These are phyloP conservation scores for Hirschfeldia incana DNA, from an alignment of 345 rosid species.

Conservation along the genomic window DNA sequence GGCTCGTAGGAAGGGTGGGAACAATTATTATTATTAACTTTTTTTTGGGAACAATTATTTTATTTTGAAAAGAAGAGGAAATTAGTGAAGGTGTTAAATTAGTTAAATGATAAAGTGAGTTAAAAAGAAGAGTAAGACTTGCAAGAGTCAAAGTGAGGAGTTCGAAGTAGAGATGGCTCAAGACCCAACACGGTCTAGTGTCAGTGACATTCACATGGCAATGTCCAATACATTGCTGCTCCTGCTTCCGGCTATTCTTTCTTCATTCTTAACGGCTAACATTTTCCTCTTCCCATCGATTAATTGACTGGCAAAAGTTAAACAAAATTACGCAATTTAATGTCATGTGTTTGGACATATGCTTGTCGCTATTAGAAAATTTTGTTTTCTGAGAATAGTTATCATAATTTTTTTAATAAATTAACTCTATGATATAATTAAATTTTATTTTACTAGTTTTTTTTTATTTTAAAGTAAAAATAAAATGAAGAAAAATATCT, in stretches of 20 bases:
- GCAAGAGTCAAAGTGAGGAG: slow-evolving; percentile 50
- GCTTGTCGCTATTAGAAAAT: neutral
- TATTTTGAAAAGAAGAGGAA: neutral
- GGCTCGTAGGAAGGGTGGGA: neutral
- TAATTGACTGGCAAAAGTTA: slow-evolving; percentile 22
- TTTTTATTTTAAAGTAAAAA: too few species aligned
- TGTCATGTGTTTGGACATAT: slow-evolving; percentile 33
- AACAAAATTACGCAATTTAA: slow-evolving; percentile 38
- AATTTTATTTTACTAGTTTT: too few species aligned
- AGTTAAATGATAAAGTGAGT: slow-evolving; percentile 13
- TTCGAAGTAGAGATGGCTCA: slow-evolving; percentile 56
- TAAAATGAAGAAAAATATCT: too few species aligned
- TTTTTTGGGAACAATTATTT: neutral
- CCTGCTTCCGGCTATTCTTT: slow-evolving; percentile 14
- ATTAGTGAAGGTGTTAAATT: slow-evolving; percentile 23
- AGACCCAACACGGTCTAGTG: slow-evolving; percentile 43
- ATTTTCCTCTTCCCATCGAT: slow-evolving; percentile 27
- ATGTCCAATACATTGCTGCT: slow-evolving; percentile 36
- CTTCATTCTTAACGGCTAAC: slow-evolving; percentile 22
- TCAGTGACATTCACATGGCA: slow-evolving; percentile 64
- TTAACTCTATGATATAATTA: too few species aligned
- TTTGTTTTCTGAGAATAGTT: neutral
- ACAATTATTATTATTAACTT: neutral
- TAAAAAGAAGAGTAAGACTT: slow-evolving; percentile 37
- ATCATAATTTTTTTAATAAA: too few species aligned